Evolutionary conservation across 1,284 basidiomycete genomes (phyloP), one percentile per base, ranked within the genome.

Genomic region (Laetiporus sulphureus): DNA sequence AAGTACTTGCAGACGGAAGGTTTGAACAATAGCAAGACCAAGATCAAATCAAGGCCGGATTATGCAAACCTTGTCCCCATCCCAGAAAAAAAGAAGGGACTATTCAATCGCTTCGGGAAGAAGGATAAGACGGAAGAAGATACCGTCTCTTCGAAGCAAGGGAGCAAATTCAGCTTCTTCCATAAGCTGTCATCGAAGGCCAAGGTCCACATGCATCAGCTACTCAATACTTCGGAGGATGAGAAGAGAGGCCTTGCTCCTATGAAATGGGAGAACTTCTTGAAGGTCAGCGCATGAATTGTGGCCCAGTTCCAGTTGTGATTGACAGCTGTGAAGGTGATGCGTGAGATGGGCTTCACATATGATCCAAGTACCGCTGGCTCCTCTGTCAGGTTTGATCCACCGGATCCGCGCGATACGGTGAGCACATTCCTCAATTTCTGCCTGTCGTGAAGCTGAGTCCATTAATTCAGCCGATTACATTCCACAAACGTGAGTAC

Each of bases 341-440:
- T 89, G 84, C 64, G 67, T 24, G 83, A 84, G 41, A 78, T 89
- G 73, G 85, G 85, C 32, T 89, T 89, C 60, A 61, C 62, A 1
- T 79, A 79, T 48, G 77, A 81, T 55, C 79, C 78, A 15, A 77
- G 75, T 45, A 86, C 83, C 11, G 84, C 85, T 16, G 85, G 85
- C 2, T 89, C 86, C 10, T 85, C 83, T 58, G 86, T 89, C 21
- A 73, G 84, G 20, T 89, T 89, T 53, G 79, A 84, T 57, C 85
- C 85, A 32, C 83, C 81, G 7, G 65, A 78, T 52, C 62, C 63
- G 44, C 64, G 61, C 34, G 79, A 82, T 52, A 65, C 59, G 52
- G 79, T 81, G 49, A 56, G 75, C 20, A 7, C 15, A n/a, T n/a
- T n/a, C n/a, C n/a, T n/a, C n/a, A n/a, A n/a, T n/a, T n/a, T n/a